Base-by-base conservation (phyloP, 805 yeast genomes). In the Yarrowia sp. region DNA sequence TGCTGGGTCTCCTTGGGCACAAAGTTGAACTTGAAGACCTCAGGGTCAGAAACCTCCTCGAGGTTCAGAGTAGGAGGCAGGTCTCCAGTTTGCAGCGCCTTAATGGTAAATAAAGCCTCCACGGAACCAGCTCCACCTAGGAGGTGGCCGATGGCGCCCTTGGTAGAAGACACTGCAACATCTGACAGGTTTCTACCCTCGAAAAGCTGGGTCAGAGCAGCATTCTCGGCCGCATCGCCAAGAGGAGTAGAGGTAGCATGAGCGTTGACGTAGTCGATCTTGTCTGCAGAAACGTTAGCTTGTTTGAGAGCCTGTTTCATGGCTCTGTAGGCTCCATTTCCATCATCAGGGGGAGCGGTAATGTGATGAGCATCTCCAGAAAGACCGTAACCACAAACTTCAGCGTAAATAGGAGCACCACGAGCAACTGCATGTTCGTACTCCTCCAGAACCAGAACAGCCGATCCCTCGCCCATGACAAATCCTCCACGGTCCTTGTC, bases 61-160 rank as follows among this genome's bases (percentile, higher is more conserved):
- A 92, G 80, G 72, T 95, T 95, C 65, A 89, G 75, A 0, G 96
- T 91, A 9, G 96, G 96, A 0, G 98, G 98, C 2, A 90, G 70
- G 0, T 77, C 71, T 9, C 82, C 80, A 3, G 84, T 73, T 41
- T 82, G 73, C 51, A 93, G 70, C 0, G 97, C 85, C 71, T 87
- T 72, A 2, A 91, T 77, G 0, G 97, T 85, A 74, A 90, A 90
- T 1, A 92, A 85, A 3, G 96, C 84, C 71, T 95, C 99, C 3
- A 95, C 90, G 0, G 97, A 86, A 5, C 99, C 99, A 0, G 99
- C 95, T 1, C 97, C 99, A 1, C 99, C 99, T 30, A 95, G 78
- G 21, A 93, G 79, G 76, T 95, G 99, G 0, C 99, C 99, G 43
- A 89, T 88, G 0, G 97, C 84, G 1, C 98, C 96, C 74, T 95